Evolutionary conservation across 208 protist species (phyloP), one percentile per base, ranked within the genome.

Genomic region (Acanthamoeba healyi): DNA sequence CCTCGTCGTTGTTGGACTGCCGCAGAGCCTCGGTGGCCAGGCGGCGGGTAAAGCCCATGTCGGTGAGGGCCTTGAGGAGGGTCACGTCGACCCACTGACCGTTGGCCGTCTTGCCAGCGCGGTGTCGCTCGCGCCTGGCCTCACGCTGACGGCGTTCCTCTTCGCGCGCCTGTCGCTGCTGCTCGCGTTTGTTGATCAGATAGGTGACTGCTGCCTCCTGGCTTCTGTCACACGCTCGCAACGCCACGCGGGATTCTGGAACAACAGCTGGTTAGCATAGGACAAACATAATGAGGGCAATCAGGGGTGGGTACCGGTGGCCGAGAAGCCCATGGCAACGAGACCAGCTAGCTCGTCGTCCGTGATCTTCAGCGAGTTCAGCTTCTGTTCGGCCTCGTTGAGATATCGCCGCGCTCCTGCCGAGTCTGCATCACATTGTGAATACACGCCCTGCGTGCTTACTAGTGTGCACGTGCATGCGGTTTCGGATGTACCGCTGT

Each of bases 1-100:
- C 58, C 63, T 81, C 63, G 88, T 93, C 88, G 65, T 93, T 93
- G 88, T 93, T 63, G 29, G 88, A 36, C 46, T 93, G 88, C 24
- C 65, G 34, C 14, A 93, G 65, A 17, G 88, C 88, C 88, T 93
- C 88, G n/a, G 44, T 44, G 34, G 46, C 88, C 34, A 93, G 40
- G 1, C 51, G 17, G 17, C 49, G 42, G 9, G 91, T 15, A 29
- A 93, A 93, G 49, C 88, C 88, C 88, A 81, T 93, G n/a, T 29
- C 49, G 63, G 22, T 58, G 38, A 81, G 38, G n/a, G 58, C 56
- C 84, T 81, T 34, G 40, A 93, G n/a, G 2, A 93, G 36, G 15
- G 24, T 63, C 7, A 93, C 63, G n/a, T 93, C 65, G 12, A 93
- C 63, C 88, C 38, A 79, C 40, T 58, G 38, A n/a, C 88, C 88